A percentile compares a stretch with the other conserved stretches of the same genome.
Conservation (phyloP, 148 eudicot species). For the Silene conica region DNA sequence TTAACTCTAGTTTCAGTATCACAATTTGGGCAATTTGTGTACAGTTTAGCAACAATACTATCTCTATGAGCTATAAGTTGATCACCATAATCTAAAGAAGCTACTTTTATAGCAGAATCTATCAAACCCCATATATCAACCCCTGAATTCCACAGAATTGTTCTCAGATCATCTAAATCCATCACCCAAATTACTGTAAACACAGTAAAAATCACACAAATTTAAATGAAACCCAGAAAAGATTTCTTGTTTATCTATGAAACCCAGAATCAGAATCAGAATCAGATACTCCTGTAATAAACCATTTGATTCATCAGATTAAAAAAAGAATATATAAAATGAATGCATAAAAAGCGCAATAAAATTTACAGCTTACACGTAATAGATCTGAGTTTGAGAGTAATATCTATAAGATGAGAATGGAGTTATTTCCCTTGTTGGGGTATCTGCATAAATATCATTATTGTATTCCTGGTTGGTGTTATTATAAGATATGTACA, state of each 20-base stretch:
- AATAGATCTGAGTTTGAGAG: constrained; percentile 5
- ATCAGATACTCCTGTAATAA: constrained; percentile 15
- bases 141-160: constrained; percentile 45
- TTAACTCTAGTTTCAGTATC: background rate
- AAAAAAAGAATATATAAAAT: background rate
- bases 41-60: constrained; percentile 52
- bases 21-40: constrained; percentile 23
- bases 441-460: background rate
- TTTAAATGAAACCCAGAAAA: constrained; percentile 9
- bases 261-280: constrained; percentile 13
- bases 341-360: background rate
- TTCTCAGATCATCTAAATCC: constrained; percentile 70
- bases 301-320: constrained; percentile 10
- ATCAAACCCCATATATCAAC: constrained; percentile 61
- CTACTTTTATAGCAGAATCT: constrained; percentile 66
- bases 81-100: constrained; percentile 45
- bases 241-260: background rate
- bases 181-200: constrained; percentile 25
- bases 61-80: constrained; percentile 63
- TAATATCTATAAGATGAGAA: background rate
- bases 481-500: background rate
- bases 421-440: background rate
- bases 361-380: background rate
- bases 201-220: background rate
- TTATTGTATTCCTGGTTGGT: constrained; percentile 3